A percentile compares a stretch with the other conserved stretches of the same genome.
Conservation (phyloP, 345 rosid species). For the Aquilaria sinensis region DNA sequence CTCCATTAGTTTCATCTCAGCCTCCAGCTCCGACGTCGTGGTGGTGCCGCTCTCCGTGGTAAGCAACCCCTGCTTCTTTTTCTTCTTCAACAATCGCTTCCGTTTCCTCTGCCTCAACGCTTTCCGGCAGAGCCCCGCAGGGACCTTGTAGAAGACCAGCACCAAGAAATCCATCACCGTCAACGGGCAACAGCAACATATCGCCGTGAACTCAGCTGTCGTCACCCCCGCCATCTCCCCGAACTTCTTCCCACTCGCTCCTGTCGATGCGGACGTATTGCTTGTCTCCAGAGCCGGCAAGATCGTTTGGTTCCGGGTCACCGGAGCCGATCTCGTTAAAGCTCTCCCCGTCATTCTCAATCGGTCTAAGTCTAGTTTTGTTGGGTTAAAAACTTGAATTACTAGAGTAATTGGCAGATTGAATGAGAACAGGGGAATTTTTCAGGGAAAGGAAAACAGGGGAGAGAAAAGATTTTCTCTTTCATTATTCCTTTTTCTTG, state of each 20-base stretch:
- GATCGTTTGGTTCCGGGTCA: constrained; percentile 12
- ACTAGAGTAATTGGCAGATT: too few species aligned
- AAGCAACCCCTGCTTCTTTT: constrained; percentile 26
- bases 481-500: too few species aligned
- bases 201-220: constrained; percentile 65
- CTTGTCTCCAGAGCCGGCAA: not conserved
- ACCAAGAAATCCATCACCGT: constrained; percentile 52
- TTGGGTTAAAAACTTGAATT: too few species aligned
- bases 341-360: constrained; percentile 26
- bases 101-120: constrained; percentile 35
- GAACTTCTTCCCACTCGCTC: constrained; percentile 17
- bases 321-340: constrained; percentile 17
- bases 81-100: constrained; percentile 12
- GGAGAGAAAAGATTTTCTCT: too few species aligned
- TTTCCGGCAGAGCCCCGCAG: constrained; percentile 55
- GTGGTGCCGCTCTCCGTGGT: constrained; percentile 11
- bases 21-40: constrained; percentile 2
- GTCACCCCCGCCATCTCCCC: constrained; percentile 59
- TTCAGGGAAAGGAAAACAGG: too few species aligned
- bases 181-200: constrained; percentile 68
- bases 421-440: too few species aligned
- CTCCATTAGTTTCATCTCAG: not conserved
- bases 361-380: too few species aligned
- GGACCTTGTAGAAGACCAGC: constrained; percentile 55
- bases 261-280: not conserved